Evolutionary conservation across 495 filamentous ascomycete genomes (phyloP).

Genomic region (Letharia columbiana): DNA sequence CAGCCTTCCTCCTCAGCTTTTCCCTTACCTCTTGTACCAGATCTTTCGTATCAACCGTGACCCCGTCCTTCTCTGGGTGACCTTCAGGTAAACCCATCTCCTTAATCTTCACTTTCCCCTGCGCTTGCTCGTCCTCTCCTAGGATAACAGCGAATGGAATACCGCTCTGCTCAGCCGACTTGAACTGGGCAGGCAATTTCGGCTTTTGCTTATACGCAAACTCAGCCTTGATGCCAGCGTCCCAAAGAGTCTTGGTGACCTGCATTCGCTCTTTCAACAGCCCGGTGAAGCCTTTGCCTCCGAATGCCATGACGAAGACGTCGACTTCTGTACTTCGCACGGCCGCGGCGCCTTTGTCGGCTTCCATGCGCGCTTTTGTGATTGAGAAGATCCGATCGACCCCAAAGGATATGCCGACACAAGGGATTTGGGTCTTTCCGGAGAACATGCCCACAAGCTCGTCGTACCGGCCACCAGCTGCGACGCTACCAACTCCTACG

Average conservation of each 20-base stretch:
- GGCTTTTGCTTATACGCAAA: constrained; percentile 75
- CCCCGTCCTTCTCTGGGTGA: constrained; percentile 80
- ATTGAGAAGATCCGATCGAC: constrained; percentile 93
- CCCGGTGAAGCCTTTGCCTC: constrained; percentile 77
- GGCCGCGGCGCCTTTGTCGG: constrained; percentile 41
- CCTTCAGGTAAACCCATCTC: constrained; percentile 70
- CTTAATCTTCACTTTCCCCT: constrained; percentile 74
- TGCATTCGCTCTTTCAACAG: constrained; percentile 73
- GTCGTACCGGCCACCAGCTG: constrained; percentile 88
- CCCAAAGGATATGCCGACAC: constrained; percentile 90
- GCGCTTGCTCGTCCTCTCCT: constrained; percentile 68
- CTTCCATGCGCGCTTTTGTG: constrained; percentile 65
- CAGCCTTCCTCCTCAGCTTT: constrained; percentile 31
- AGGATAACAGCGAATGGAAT: constrained; percentile 70
- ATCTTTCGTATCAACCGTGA: constrained; percentile 53
- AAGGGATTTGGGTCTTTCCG: constrained; percentile 76
- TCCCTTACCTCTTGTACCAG: constrained; percentile 54
- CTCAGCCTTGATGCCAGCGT: constrained; percentile 73
- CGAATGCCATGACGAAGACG: constrained; percentile 88
- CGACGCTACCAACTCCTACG: constrained; percentile 76
- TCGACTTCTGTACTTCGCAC: constrained; percentile 69
- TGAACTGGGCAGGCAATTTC: constrained; percentile 69
- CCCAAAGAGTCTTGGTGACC: constrained; percentile 64
- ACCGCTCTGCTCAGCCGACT: constrained; percentile 61
- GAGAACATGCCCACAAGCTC: constrained; percentile 89